These are phyloP conservation scores for Coemansia sp. DNA, from an alignment of 192 early-diverging fungal genomes.

Conservation along the genomic window DNA sequence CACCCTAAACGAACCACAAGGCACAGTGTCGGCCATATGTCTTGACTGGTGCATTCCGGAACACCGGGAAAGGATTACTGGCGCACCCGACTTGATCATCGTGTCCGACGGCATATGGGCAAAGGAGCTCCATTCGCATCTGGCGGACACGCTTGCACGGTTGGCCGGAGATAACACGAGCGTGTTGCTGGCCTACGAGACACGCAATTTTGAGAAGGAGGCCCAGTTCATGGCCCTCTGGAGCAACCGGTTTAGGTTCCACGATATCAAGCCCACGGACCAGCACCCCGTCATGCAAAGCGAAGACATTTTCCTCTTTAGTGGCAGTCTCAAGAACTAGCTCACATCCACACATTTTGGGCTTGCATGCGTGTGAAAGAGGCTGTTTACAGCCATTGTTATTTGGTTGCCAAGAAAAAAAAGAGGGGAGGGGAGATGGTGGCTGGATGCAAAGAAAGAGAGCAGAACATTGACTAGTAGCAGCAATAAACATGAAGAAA, in stretches of 20 bases:
- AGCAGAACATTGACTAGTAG: not conserved
- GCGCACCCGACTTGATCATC: slow-evolving; percentile 24
- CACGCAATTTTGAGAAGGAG: slow-evolving; percentile 37
- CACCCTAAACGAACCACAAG: slow-evolving; percentile 10
- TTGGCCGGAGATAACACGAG: slow-evolving; percentile 16
- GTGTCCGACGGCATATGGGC: slow-evolving; percentile 46
- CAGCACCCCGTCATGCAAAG: slow-evolving; percentile 40
- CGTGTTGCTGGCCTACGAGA: slow-evolving; percentile 37
- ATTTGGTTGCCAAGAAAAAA: not conserved
- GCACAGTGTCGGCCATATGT: slow-evolving; percentile 11
- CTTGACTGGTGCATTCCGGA: slow-evolving; percentile 19
- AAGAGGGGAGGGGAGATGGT: not conserved
- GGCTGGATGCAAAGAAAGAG: not conserved
- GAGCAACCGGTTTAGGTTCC: slow-evolving; percentile 37
- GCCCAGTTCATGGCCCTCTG: slow-evolving; percentile 40
- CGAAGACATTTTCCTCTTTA: slow-evolving; percentile 48
- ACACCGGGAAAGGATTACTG: not conserved
- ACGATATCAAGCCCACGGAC: slow-evolving; percentile 47
- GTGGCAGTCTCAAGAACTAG: slow-evolving; percentile 1
- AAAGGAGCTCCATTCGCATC: slow-evolving; percentile 29
- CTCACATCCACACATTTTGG: not conserved
- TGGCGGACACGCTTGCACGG: slow-evolving; percentile 31
- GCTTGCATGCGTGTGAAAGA: not conserved
- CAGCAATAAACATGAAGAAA: not conserved
- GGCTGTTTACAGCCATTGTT: not conserved